Evolutionary conservation across 805 yeast genomes (phyloP), one percentile per base, ranked within the genome.

Genomic region (Candida namnaoensis): DNA sequence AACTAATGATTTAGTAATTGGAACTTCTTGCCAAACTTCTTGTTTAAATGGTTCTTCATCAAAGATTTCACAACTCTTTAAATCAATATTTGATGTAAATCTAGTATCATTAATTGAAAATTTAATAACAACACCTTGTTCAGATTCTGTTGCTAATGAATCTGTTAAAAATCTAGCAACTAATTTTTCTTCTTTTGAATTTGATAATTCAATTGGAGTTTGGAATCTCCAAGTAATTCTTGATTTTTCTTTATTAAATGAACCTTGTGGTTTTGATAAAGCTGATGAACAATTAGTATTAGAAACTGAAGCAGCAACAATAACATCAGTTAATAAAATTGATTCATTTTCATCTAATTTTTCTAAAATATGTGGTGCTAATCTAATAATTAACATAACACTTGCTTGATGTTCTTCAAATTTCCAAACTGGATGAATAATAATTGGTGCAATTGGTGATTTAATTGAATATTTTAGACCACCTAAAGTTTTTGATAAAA

Each of bases 181-280:
- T 36, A 90, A 69, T 53, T 83, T 78, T 52, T 82, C 81, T 49
- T 83, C 88, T 15, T 51, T 54, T 3, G 58, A 58, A 14, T 39
- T 38, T 26, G 51, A 50, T 23, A 78, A 51, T 4, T 51, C 55
- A 10, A 74, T 51, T 11, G 72, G 67, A 37, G 65, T 68, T 43
- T 50, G 64, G 50, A 79, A 78, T 57, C 83, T 76, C 96, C 97
- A 90, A 1, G 93, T 82, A 44, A 93, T 81, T 62, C 97, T 76
- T 50, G 78, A 82, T 56, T 78, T 80, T 40, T 88, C 97, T 54
- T 78, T 82, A 62, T 82, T 87, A 69, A 88, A 91, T 1, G 95
- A 77, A 43, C 97, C 98, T 42, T 84, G 80, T 5, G 99, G 99
- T 58, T 85, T 87, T 4, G 95, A 83, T 46, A 88, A 79, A 1